Conservation (phyloP, 169 alveolate species). For the Plasmodium falciparum region DNA sequence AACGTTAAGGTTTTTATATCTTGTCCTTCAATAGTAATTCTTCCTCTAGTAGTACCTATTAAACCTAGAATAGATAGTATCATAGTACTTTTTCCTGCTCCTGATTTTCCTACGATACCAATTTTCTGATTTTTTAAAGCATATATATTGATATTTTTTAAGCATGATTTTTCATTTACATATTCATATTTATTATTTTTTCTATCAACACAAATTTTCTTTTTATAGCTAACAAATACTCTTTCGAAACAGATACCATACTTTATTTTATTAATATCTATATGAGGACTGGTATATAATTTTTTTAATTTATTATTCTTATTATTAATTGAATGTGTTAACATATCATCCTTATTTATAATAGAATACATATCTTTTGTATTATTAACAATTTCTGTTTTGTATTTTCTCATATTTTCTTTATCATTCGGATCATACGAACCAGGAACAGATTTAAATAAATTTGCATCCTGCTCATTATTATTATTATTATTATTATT, state of each 20-base stretch:
- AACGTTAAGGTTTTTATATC: constrained; percentile 40
- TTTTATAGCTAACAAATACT: constrained; percentile 66
- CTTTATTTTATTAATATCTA: background rate
- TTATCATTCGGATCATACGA: too few relatives aligned
- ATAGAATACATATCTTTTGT: background rate
- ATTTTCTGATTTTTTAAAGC: constrained; percentile 81
- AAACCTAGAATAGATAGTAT: constrained; percentile 79
- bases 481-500: background rate
- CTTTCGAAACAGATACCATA: constrained; percentile 70
- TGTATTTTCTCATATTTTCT: background rate
- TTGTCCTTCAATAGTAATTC: constrained; percentile 75
- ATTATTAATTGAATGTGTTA: background rate
- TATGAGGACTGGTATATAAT: too few relatives aligned
- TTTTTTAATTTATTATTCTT: too few relatives aligned
- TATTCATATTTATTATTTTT: constrained; percentile 32
- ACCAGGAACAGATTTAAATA: too few relatives aligned
- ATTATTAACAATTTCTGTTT: background rate
- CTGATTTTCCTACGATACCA: constrained; percentile 84
- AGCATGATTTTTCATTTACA: constrained; percentile 75
- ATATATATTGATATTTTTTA: constrained; percentile 76
- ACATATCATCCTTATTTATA: background rate
- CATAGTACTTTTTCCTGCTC: constrained; percentile 82
- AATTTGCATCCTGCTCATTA: background rate
- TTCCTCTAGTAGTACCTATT: constrained; percentile 75
- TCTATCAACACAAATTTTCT: constrained; percentile 27